A percentile compares a stretch with the other conserved stretches of the same genome.
Evolutionary conservation across 75 land plant species (phyloP).

Genomic region (Cunninghamia lanceolata): DNA sequence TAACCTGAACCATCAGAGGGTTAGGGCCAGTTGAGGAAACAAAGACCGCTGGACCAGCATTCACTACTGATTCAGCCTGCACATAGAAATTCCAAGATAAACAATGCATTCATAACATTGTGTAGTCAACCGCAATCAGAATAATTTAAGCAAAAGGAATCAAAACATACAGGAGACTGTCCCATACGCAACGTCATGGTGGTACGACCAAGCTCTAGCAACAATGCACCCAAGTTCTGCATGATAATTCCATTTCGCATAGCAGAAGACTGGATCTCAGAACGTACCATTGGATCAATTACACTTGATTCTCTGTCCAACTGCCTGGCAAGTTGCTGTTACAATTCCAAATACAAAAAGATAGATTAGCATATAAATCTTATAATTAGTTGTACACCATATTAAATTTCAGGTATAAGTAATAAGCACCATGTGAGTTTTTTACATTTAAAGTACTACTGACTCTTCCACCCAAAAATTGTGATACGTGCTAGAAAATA

Average conservation of each 20-base stretch:
- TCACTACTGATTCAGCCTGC: conserved; percentile 88
- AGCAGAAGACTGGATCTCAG: conserved; percentile 55
- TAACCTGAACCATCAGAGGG: conserved; percentile 99
- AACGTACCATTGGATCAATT: conserved; percentile 43
- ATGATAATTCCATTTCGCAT: conserved; percentile 58
- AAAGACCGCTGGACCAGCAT: conserved; percentile 96
- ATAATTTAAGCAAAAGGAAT: background rate
- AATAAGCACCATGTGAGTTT: background rate
- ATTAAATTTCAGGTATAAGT: background rate
- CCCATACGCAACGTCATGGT: conserved; percentile 84
- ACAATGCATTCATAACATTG: background rate
- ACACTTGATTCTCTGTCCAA: conserved; percentile 59
- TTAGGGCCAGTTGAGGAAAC: conserved; percentile 88
- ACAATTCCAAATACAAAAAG: background rate
- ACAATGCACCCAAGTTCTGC: conserved; percentile 80
- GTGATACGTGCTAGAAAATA: background rate
- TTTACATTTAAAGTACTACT: background rate
- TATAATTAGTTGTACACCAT: background rate
- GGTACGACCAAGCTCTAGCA: conserved; percentile 94
- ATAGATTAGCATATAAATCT: background rate
- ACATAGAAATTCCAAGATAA: background rate
- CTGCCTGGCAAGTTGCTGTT: conserved; percentile 63
- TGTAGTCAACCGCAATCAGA: background rate
- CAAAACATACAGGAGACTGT: conserved; percentile 60
- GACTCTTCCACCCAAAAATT: background rate